phyloP scores from a whole-genome alignment of 1,284 basidiomycete species.

The Malassezia sp. region DNA sequence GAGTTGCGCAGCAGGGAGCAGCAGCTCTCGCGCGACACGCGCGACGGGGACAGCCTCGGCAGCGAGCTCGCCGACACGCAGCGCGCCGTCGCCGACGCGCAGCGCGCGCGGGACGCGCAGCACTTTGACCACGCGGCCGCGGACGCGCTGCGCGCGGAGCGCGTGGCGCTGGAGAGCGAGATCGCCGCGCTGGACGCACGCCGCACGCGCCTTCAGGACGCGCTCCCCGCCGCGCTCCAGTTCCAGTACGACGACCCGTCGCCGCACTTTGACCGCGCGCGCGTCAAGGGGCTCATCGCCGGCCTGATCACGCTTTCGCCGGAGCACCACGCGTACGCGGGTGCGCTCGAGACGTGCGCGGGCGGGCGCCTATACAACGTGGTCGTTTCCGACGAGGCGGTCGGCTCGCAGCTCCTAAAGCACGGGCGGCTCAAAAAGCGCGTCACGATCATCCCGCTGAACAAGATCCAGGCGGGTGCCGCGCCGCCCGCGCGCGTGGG shows the following conservation, averaged over 20 bases:
- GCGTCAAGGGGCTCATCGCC: slow-evolving; percentile 64
- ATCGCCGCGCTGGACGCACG: slow-evolving; percentile 58
- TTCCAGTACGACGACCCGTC: slow-evolving; percentile 72
- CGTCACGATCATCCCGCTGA: slow-evolving; percentile 85
- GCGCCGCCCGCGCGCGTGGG: slow-evolving; percentile 65
- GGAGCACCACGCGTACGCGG: slow-evolving; percentile 59
- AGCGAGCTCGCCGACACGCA: slow-evolving; percentile 50
- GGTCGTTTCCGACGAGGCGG: slow-evolving; percentile 69
- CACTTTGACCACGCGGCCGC: slow-evolving; percentile 69
- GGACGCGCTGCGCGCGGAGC: slow-evolving; percentile 54
- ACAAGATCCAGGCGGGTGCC: slow-evolving; percentile 68
- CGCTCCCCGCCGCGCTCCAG: slow-evolving; percentile 59
- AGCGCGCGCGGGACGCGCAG: slow-evolving; percentile 52
- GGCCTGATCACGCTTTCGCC: slow-evolving; percentile 65
- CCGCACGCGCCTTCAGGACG: slow-evolving; percentile 61
- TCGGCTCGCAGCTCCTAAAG: slow-evolving; percentile 73
- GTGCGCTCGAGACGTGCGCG: slow-evolving; percentile 85
- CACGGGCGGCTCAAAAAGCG: slow-evolving; percentile 75
- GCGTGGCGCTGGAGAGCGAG: slow-evolving; percentile 55
- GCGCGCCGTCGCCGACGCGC: slow-evolving; percentile 54
- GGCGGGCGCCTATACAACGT: slow-evolving; percentile 80
- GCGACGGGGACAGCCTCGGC: slow-evolving; percentile 63
- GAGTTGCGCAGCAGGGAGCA: slow-evolving; percentile 69
- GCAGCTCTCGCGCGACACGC: slow-evolving; percentile 71
- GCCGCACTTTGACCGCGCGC: slow-evolving; percentile 69